Evolutionary conservation across 176 grass and related monocot species (phyloP), one percentile per base, ranked within the genome.

Genomic region (Saccharum officinarum): DNA sequence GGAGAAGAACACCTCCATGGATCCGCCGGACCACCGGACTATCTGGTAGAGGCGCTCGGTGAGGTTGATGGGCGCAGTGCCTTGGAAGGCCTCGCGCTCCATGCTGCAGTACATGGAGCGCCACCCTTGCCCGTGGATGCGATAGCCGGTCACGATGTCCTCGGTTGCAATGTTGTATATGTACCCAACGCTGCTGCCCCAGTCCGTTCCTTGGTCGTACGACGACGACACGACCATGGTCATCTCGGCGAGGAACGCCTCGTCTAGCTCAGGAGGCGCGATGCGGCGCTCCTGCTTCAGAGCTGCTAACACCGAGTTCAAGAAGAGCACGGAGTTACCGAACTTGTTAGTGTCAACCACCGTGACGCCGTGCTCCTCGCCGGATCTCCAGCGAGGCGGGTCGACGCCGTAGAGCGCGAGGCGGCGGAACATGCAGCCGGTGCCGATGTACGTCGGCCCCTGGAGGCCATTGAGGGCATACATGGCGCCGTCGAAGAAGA

Each of bases 401-500:
- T 84, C 75, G 1, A 80, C 6, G 13, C 87, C 87, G 7, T 89
- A 84, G 34, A 89, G 82, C 0, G 82, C 87, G 17, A 80, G 10
- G 34, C 87, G 81, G 6, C 82, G 87, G 18, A 89, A 89, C 77
- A 89, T 60, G 77, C 87, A 89, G 6, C 87, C 87, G 0, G 87
- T 89, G 26, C 82, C 87, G 5, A 89, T 28, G 28, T 85, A 89
- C 0, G 62, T 22, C 0, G 87, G 87, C 0, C 87, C 87, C 30
- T 94, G 92, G 18, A 94, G 10, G 2, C 95, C 95, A 40, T 97
- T 93, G 8, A 97, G 92, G 11, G 95, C 95, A 30, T 83, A 87
- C 95, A 97, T 97, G 67, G 92, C 89, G 20, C 95, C 92, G 17
- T 97, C 88, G 3, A 97, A 97, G 87, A 97, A 97, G 71, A 97